Evolutionary conservation across 1,284 basidiomycete species (phyloP), one percentile per base, ranked within the genome.

Genomic region (Melampsora occidentalis): DNA sequence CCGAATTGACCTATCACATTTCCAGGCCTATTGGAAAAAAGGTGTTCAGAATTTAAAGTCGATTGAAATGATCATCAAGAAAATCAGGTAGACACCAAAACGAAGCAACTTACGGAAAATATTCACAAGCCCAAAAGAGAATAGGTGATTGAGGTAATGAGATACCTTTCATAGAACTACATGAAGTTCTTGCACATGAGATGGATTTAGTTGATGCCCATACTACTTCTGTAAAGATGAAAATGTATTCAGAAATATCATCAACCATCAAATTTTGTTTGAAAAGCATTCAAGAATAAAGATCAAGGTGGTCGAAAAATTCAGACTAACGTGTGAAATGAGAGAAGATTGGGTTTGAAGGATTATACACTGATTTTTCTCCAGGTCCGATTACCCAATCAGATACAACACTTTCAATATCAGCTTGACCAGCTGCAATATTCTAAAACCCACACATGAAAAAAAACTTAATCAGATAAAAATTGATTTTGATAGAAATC

Each of bases 1-100:
- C 35, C 31, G 20, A 76, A 66, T 64, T 76, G 35, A n/a, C 73
- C 73, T 10, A 76, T 76, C 4, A 69, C 22, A 25, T 76, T 76
- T 69, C 73, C 73, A 20, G 73, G 59, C 25, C 73, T 75, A 25
- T 51, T 5, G n/a, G 10, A 25, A n/a, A 57, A 3, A n/a, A n/a
- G 22, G 2, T 0, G 12, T 9, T 10, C 9, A 42, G 12, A 42
- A 42, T 42, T 42, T 10, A 42, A 42, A 42, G 35, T 35, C 9
- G 4, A 9, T 42, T 42, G 12, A 42, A 57, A 0, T 10, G n/a
- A 28, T 57, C 5, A 57, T 42, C 42, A 42, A 42, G 10, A 42
- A 42, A 12, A 10, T 12, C 12, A 42, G 6, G 2, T 12, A 0
- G 12, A 9, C 0, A 42, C 10, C 16, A n/a, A 46, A 28, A 59